These are phyloP conservation scores for Orobanche coerulescens DNA, from an alignment of 257 asterid genomes.

Conservation along the genomic window DNA sequence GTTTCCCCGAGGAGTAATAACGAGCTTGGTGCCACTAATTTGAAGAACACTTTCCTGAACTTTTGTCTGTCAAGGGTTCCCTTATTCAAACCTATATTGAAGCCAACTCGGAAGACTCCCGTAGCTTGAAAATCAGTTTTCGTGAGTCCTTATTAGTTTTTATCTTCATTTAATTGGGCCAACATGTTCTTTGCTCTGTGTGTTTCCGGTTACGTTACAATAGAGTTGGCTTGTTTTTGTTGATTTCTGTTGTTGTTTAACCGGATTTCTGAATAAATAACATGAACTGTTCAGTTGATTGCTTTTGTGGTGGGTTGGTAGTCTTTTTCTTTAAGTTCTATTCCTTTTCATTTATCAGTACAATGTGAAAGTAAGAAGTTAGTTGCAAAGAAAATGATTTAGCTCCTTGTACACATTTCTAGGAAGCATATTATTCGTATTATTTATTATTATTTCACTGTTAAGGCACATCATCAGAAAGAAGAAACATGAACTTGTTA, in stretches of 20 bases:
- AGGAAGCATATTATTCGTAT: too few species aligned
- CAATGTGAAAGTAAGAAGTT: too few species aligned
- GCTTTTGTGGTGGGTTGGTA: too few species aligned
- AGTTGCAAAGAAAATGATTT: too few species aligned
- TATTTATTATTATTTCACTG: too few species aligned
- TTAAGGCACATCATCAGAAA: too few species aligned
- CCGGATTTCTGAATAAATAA: constrained; percentile 21
- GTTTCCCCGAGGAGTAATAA: constrained; percentile 73
- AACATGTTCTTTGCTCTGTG: neutral
- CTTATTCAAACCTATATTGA: constrained; percentile 49
- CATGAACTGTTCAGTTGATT: constrained; percentile 19
- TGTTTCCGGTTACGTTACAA: constrained; percentile 5
- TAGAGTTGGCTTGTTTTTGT: constrained; percentile 10
- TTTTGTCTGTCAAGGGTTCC: constrained; percentile 65
- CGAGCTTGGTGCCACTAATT: constrained; percentile 61
- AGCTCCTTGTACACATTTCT: too few species aligned
- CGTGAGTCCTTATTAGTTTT: constrained; percentile 13
- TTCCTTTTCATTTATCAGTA: too few species aligned
- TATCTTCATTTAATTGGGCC: neutral
- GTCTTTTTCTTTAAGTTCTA: neutral
- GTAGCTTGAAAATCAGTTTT: constrained; percentile 32
- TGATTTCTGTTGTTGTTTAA: neutral
- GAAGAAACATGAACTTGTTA: too few species aligned
- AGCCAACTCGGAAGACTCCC: constrained; percentile 61
- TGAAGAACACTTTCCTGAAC: constrained; percentile 62